phyloP scores from a whole-genome alignment of 148 eudicot species.

The Rheum nobile region DNA sequence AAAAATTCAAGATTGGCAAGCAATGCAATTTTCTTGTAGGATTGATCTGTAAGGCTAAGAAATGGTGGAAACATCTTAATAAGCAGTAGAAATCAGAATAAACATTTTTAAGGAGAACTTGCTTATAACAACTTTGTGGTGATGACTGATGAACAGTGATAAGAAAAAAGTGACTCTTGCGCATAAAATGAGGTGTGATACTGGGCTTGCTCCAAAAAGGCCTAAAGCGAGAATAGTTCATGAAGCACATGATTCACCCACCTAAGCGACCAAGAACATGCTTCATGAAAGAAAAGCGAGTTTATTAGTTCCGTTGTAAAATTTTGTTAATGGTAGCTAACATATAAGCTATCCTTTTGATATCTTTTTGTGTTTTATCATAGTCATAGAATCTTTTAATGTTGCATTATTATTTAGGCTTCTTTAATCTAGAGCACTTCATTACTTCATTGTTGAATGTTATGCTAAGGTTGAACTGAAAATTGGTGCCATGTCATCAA shows the following conservation, averaged over 20 bases:
- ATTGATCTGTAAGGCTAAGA: constrained; percentile 64
- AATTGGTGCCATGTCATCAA: neutral
- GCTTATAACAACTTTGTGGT: neutral
- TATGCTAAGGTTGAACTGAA: neutral
- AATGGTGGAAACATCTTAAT: constrained; percentile 9
- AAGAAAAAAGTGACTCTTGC: no score
- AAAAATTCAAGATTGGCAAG: constrained; percentile 57
- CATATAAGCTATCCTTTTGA: no score
- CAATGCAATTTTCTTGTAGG: constrained; percentile 52
- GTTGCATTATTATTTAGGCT: neutral
- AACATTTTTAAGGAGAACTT: neutral
- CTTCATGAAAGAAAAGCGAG: neutral
- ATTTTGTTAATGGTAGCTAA: neutral
- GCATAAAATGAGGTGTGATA: neutral
- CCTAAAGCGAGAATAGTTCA: neutral
- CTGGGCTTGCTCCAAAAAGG: neutral
- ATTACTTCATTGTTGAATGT: neutral
- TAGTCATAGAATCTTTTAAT: neutral
- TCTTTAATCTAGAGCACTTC: neutral
- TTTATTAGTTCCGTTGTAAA: neutral
- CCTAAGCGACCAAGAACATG: neutral
- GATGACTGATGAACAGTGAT: neutral
- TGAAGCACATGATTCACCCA: neutral
- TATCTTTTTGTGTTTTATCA: neutral
- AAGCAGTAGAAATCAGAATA: neutral